Evolutionary conservation across 768 basidiomycete genomes (phyloP).

Genomic region (Suillus variegatus): DNA sequence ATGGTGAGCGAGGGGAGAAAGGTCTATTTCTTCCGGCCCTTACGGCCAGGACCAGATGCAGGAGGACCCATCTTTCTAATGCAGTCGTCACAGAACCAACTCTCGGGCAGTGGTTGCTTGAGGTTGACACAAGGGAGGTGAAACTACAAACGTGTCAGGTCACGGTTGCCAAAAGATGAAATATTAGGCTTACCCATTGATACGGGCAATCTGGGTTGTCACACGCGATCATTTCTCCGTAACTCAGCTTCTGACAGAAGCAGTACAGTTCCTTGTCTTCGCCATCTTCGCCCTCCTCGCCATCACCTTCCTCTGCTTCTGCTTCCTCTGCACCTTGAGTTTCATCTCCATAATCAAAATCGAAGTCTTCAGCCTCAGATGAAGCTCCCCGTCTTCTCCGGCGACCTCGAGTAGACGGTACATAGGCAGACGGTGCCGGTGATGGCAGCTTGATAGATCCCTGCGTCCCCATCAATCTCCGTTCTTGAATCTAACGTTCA

Average conservation of each 20-base stretch:
- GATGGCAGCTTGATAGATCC: constrained; percentile 37
- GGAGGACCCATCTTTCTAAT: constrained; percentile 38
- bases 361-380: constrained; percentile 35
- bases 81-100: constrained; percentile 64
- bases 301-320: constrained; percentile 38
- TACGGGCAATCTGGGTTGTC: constrained; percentile 56
- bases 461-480: constrained; percentile 29
- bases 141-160: constrained; percentile 43
- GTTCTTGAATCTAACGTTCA: constrained; percentile 21
- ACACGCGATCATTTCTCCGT: constrained; percentile 71
- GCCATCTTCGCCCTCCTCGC: constrained; percentile 49
- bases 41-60: constrained; percentile 32
- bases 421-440: constrained; percentile 33
- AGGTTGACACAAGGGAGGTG: constrained; percentile 62
- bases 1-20: not conserved
- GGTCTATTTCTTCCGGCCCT: constrained; percentile 44
- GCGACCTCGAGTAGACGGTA: constrained; percentile 31
- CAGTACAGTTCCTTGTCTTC: constrained; percentile 65
- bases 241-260: constrained; percentile 61
- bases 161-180: constrained; percentile 10
- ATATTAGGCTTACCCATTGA: constrained; percentile 55
- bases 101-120: constrained; percentile 55
- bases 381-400: constrained; percentile 38
- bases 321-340: constrained; percentile 30
- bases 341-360: constrained; percentile 36